A percentile compares a stretch with the other conserved stretches of the same genome.
Evolutionary conservation across 768 basidiomycete species (phyloP).

Genomic region (Dendrothele bispora): DNA sequence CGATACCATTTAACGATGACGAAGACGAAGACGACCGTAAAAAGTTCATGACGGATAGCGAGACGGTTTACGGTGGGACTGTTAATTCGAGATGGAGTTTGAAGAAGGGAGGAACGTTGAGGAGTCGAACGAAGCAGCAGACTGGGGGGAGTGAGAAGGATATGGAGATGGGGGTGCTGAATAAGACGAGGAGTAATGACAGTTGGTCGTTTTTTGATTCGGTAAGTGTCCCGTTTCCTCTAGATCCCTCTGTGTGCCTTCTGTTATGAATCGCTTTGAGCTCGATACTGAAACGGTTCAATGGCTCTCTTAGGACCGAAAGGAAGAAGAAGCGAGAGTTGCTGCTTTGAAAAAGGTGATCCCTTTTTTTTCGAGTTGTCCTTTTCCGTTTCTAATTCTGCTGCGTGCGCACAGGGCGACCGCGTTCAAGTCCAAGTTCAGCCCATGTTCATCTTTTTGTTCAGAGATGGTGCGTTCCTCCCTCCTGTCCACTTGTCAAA

Average conservation of each 20-base stretch:
- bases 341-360: too few relatives aligned
- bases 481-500: not conserved
- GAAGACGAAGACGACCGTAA: not conserved
- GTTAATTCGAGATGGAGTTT: constrained; percentile 13
- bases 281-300: not conserved
- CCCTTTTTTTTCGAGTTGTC: too few relatives aligned
- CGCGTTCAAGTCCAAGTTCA: constrained; percentile 56
- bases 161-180: constrained; percentile 12
- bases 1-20: constrained; percentile 31
- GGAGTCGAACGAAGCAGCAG: too few relatives aligned
- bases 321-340: constrained; percentile 6
- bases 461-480: constrained; percentile 52
- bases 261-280: too few relatives aligned
- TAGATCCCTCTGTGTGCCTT: not conserved
- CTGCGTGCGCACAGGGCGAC: constrained; percentile 52
- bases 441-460: constrained; percentile 69
- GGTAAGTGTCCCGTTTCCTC: not conserved
- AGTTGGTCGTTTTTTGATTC: too few relatives aligned
- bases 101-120: constrained; percentile 7
- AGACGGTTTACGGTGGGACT: constrained; percentile 24
- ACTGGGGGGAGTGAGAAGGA: too few relatives aligned
- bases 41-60: constrained; percentile 24
- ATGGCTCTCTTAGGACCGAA: not conserved
- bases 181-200: too few relatives aligned
- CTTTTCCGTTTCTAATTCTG: not conserved